phyloP scores from a whole-genome alignment of 176 grass and related monocot genomes.

The Avena sativa region DNA sequence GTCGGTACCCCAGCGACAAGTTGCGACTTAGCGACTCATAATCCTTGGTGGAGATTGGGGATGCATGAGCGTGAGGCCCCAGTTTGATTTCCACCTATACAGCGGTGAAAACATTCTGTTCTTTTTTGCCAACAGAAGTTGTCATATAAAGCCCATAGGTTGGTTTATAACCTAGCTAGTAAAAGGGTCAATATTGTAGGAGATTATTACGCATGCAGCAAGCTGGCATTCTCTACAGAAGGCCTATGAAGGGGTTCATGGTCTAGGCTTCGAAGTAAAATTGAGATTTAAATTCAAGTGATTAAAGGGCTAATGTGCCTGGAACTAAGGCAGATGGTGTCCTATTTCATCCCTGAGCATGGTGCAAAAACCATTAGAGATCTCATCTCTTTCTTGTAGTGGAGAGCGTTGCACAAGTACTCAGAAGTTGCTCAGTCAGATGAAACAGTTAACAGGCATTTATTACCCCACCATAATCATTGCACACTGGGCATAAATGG shows the following conservation, averaged over 20 bases:
- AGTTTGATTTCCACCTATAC: not conserved
- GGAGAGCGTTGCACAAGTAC: constrained; percentile 8
- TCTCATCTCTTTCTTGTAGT: constrained; percentile 13
- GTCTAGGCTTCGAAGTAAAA: constrained; percentile 26
- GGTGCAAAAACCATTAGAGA: constrained; percentile 5
- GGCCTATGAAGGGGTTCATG: not conserved
- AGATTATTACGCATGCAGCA: not conserved
- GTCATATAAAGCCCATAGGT: not conserved
- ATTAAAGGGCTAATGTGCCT: constrained; percentile 4
- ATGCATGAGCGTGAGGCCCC: not conserved
- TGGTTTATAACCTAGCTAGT: not conserved
- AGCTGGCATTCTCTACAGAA: not conserved
- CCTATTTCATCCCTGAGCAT: not conserved
- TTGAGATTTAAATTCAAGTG: not conserved
- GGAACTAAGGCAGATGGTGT: not conserved
- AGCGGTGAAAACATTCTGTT: not conserved
- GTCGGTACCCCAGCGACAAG: too few relatives aligned
- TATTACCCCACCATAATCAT: constrained; percentile 29
- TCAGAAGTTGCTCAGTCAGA: constrained; percentile 24
- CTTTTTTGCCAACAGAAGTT: not conserved
- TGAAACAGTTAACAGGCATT: constrained; percentile 16
- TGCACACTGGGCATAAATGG: not conserved
- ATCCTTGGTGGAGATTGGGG: not conserved
- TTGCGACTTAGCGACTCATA: too few relatives aligned
- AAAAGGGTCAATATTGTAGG: not conserved